These are phyloP conservation scores for Chrysophaeum taylorii DNA, from an alignment of 352 stramenopile species.

Conservation along the genomic window DNA sequence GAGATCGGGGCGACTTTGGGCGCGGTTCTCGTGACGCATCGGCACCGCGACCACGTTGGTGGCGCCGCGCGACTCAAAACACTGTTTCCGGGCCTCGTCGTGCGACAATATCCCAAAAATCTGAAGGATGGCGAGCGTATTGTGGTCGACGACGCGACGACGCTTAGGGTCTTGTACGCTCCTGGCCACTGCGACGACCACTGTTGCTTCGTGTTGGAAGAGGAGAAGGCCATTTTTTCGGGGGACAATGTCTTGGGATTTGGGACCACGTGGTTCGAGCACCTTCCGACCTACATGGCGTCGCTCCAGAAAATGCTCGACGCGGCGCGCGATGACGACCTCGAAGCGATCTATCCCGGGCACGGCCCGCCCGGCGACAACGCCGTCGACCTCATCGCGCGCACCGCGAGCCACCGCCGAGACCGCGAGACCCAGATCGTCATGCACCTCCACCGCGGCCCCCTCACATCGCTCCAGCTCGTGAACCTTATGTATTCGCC, in stretches of 20 bases:
- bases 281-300: slow-evolving; percentile 56
- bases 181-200: slow-evolving; percentile 67
- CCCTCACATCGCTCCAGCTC: too few species aligned
- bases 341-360: too few species aligned
- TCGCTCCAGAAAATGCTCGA: too few species aligned
- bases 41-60: slow-evolving; percentile 64
- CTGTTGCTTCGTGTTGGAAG: slow-evolving; percentile 53
- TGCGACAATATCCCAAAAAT: slow-evolving; percentile 49
- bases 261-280: slow-evolving; percentile 66
- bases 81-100: slow-evolving; percentile 41
- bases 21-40: slow-evolving; percentile 62
- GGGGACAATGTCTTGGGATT: slow-evolving; percentile 63
- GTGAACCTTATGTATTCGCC: too few species aligned
- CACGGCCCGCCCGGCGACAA: too few species aligned
- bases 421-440: too few species aligned
- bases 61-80: slow-evolving; percentile 50
- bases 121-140: slow-evolving; percentile 30
- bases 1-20: slow-evolving; percentile 44
- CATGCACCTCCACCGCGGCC: too few species aligned
- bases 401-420: not conserved
- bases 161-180: slow-evolving; percentile 52
- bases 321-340: too few species aligned
- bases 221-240: slow-evolving; percentile 46
- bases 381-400: too few species aligned
- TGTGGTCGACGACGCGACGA: slow-evolving; percentile 19